A percentile compares a stretch with the other conserved stretches of the same genome.
phyloP scores from a whole-genome alignment of 139 green algal species.

The Chlorella sp. region DNA sequence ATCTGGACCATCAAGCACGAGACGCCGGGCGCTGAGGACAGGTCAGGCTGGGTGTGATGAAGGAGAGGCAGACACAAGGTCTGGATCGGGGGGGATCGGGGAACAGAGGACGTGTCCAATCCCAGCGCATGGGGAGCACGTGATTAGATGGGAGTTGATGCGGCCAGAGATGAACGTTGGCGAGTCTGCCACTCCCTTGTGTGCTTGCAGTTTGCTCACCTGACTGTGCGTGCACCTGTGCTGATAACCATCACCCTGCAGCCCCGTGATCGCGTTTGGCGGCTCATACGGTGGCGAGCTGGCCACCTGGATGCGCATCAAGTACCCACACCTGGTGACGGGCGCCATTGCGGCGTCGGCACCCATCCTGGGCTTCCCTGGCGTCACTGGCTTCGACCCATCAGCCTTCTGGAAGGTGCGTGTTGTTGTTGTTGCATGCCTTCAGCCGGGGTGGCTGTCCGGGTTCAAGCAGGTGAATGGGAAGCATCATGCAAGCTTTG shows the following conservation, averaged over 20 bases:
- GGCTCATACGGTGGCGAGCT: slow-evolving; percentile 84
- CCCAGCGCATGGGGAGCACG: no score
- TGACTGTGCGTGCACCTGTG: background rate
- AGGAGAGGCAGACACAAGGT: no score
- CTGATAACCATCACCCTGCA: background rate
- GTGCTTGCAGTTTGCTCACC: no score
- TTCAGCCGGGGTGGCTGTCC: no score
- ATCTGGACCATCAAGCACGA: background rate
- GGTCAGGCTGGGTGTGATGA: background rate
- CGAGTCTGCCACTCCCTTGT: no score
- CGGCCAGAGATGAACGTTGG: no score
- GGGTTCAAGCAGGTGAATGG: no score
- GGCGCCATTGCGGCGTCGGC: slow-evolving; percentile 68
- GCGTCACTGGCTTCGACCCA: slow-evolving; percentile 31
- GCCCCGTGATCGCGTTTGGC: slow-evolving; percentile 70
- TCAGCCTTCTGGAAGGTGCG: slow-evolving; percentile 49
- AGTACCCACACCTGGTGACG: slow-evolving; percentile 62
- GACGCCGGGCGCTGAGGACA: background rate
- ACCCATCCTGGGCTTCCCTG: slow-evolving; percentile 51
- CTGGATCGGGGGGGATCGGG: no score
- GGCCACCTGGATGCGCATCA: slow-evolving; percentile 68
- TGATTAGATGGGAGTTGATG: no score
- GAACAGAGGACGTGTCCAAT: no score
- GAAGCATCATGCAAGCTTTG: no score
- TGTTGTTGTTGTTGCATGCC: no score